Percentiles rank a stretch among this genome's conserved stretches.
These are phyloP conservation scores for Penicillium sclerotigenum DNA, from an alignment of 2,329 filamentous ascomycete genomes.

Conservation along the genomic window DNA sequence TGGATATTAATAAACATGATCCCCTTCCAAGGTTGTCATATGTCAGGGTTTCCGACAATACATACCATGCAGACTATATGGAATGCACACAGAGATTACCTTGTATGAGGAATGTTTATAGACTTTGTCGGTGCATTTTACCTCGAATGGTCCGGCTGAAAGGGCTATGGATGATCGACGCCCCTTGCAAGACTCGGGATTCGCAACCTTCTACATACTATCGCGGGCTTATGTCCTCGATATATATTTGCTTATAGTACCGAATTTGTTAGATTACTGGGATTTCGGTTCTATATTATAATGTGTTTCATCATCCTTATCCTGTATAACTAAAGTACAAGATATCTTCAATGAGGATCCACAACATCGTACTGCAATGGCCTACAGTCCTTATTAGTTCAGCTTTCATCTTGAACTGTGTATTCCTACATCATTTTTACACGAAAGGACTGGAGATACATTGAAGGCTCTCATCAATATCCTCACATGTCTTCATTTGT, in stretches of 20 bases:
- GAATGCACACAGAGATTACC: constrained; percentile 7
- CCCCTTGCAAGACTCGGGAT: constrained; percentile 12
- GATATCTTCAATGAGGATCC: background rate
- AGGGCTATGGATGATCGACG: background rate
- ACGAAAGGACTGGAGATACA: background rate
- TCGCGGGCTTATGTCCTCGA: background rate
- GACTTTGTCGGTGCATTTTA: background rate
- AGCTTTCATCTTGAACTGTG: background rate
- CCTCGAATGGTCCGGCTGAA: background rate
- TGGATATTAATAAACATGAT: background rate
- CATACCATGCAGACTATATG: background rate
- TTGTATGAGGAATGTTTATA: constrained; percentile 13
- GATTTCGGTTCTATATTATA: background rate
- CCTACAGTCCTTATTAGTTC: background rate
- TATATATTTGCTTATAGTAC: no score
- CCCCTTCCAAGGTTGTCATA: background rate
- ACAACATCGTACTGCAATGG: background rate
- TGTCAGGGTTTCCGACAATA: constrained; percentile 1
- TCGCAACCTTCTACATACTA: background rate
- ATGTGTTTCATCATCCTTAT: background rate
- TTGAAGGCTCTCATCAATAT: background rate
- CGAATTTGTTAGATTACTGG: no score
- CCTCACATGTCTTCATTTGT: background rate
- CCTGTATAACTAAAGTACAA: background rate
- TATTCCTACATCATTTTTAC: background rate